Percentiles rank a stretch among this genome's conserved stretches.
phyloP scores from a whole-genome alignment of 805 yeast genomes.

The Wickerhamomyces rabaulensis region DNA sequence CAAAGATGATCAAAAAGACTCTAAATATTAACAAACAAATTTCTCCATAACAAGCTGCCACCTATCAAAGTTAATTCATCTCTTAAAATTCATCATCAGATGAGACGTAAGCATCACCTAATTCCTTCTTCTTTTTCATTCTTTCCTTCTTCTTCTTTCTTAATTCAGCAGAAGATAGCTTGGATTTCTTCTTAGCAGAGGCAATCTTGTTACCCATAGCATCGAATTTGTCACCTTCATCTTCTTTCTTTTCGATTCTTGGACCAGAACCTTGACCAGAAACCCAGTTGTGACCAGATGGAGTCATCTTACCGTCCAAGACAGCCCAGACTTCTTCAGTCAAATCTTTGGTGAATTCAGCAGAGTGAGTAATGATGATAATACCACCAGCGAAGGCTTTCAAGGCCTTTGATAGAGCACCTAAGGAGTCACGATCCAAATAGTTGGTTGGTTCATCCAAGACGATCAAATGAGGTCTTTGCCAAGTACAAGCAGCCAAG shows the following conservation, averaged over 20 bases:
- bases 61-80: not conserved
- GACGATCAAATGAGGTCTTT: slow-evolving; percentile 99
- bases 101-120: slow-evolving; percentile 98
- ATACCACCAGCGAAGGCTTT: slow-evolving; percentile 99
- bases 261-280: slow-evolving; percentile 99
- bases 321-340: slow-evolving; percentile 99
- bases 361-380: slow-evolving; percentile 99
- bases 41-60: not conserved
- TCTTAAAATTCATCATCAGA: slow-evolving; percentile 84
- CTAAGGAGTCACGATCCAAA: slow-evolving; percentile 98
- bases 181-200: slow-evolving; percentile 91
- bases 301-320: slow-evolving; percentile 95
- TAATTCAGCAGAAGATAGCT: slow-evolving; percentile 97
- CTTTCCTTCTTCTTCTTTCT: slow-evolving; percentile 99
- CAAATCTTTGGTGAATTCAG: slow-evolving; percentile 98
- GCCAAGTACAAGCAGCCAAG: slow-evolving; percentile 99
- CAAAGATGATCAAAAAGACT: not conserved
- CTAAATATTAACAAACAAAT: not conserved
- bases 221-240: slow-evolving; percentile 97
- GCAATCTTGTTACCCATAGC: slow-evolving; percentile 99
- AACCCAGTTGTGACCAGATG: slow-evolving; percentile 99
- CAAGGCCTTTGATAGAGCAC: slow-evolving; percentile 98
- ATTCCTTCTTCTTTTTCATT: slow-evolving; percentile 99
- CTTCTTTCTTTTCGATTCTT: slow-evolving; percentile 95
- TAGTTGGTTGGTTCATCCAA: slow-evolving; percentile 99